phyloP scores from a whole-genome alignment of 345 rosid species.

The Rubroshorea leprosula region DNA sequence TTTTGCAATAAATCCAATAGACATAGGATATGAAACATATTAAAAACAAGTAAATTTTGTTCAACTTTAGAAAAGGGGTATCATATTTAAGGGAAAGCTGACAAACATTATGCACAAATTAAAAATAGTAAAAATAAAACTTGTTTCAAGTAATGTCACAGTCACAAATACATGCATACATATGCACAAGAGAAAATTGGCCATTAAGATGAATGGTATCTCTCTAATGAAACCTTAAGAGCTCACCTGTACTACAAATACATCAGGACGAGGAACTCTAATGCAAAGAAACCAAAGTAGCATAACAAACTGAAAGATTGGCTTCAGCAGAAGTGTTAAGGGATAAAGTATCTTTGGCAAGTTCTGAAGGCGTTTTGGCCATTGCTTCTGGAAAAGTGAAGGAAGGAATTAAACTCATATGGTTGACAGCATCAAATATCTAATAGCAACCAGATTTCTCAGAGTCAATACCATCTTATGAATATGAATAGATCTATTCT shows the following conservation, averaged over 20 bases:
- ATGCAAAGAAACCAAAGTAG: conserved; percentile 87
- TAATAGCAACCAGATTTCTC: background rate
- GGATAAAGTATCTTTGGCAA: conserved; percentile 60
- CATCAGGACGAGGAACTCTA: conserved; percentile 70
- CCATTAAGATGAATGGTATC: background rate
- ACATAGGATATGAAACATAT: too few relatives aligned
- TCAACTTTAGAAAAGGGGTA: too few relatives aligned
- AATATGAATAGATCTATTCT: conserved; percentile 67
- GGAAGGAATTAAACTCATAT: background rate
- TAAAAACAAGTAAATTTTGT: too few relatives aligned
- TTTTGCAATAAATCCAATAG: too few relatives aligned
- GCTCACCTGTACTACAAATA: conserved; percentile 87
- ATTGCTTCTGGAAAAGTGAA: conserved; percentile 42
- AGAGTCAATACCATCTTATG: conserved; percentile 61
- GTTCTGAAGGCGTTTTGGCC: conserved; percentile 42
- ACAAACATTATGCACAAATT: too few relatives aligned
- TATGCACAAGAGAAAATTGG: background rate
- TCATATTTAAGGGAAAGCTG: too few relatives aligned
- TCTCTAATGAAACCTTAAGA: background rate
- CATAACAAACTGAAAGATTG: conserved; percentile 64
- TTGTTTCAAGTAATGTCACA: too few relatives aligned
- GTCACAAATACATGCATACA: too few relatives aligned
- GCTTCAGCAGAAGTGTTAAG: conserved; percentile 66
- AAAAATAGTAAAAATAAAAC: too few relatives aligned
- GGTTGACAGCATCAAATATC: background rate